Percentiles rank a stretch among this genome's conserved stretches.
These are phyloP conservation scores for Jatropha podagrica DNA, from an alignment of 441 rosid species.

Conservation along the genomic window DNA sequence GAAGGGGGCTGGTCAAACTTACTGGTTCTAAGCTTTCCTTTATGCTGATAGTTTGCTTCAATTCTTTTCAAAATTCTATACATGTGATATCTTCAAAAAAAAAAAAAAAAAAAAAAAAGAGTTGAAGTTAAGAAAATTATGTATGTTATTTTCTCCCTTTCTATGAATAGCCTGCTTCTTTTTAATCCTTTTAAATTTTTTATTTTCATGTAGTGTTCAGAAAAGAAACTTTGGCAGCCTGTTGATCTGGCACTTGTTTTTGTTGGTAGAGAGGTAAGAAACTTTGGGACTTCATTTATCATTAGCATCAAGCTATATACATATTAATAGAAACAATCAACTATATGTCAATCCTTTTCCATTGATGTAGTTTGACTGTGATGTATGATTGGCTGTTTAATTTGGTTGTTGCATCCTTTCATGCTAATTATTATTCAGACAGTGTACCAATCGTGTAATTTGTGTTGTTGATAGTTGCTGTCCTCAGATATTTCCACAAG, in stretches of 20 bases:
- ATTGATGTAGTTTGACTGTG: neutral
- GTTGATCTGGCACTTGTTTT: constrained; percentile 79
- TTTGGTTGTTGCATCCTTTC: neutral
- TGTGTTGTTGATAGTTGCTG: constrained; percentile 48
- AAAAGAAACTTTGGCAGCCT: constrained; percentile 45
- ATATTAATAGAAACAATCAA: neutral
- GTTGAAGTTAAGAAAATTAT: neutral
- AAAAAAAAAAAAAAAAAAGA: neutral
- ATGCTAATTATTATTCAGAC: constrained; percentile 7
- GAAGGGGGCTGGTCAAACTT: constrained; percentile 83
- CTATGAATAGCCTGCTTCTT: neutral
- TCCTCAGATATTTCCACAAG: constrained; percentile 68
- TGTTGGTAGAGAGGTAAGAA: constrained; percentile 81
- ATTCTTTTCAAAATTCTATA: neutral
- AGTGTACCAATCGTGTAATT: constrained; percentile 17
- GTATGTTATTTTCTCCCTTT: neutral
- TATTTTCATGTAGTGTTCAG: constrained; percentile 52
- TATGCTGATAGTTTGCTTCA: neutral
- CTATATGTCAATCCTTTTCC: neutral
- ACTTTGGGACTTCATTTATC: constrained; percentile 4
- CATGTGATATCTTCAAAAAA: neutral
- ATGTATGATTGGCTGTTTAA: constrained; percentile 4
- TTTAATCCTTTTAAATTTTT: constrained; percentile 7
- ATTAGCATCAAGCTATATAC: neutral
- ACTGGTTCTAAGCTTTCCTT: constrained; percentile 46